phyloP scores from a whole-genome alignment of 306 rosid genomes.

The Rosa multiflora region DNA sequence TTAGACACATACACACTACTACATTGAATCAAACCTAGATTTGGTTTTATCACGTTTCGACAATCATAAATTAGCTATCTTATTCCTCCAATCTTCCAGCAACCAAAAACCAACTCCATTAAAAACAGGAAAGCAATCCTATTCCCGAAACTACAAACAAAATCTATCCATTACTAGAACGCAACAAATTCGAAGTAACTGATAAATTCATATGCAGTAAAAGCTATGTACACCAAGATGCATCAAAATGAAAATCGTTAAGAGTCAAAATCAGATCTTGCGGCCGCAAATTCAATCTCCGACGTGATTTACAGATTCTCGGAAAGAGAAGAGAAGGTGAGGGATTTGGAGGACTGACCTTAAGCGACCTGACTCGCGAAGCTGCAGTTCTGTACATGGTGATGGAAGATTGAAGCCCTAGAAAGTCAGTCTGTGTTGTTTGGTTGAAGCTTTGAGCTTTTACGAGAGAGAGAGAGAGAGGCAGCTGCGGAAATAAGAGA shows the following conservation, averaged over 20 bases:
- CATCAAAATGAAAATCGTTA: not conserved
- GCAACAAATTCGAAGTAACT: not conserved
- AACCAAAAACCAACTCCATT: constrained; percentile 14
- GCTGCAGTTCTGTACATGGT: constrained; percentile 73
- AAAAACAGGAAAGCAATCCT: not conserved
- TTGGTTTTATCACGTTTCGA: not conserved
- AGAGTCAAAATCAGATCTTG: constrained; percentile 22
- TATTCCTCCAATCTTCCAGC: constrained; percentile 12
- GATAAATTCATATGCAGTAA: not conserved
- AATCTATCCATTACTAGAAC: not conserved
- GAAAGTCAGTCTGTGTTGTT: constrained; percentile 13
- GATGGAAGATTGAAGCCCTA: constrained; percentile 31
- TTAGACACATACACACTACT: not conserved
- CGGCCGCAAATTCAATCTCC: not conserved
- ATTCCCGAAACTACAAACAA: not conserved
- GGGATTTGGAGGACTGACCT: constrained; percentile 46
- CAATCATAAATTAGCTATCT: constrained; percentile 8
- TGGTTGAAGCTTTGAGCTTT: not conserved
- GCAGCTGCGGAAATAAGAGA: not conserved
- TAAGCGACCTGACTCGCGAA: constrained; percentile 63
- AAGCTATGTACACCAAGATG: not conserved
- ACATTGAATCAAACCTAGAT: not conserved
- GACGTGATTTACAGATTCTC: not conserved
- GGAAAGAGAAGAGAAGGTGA: constrained; percentile 5
- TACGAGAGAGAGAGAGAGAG: not conserved